phyloP scores from a whole-genome alignment of 768 basidiomycete genomes.

The Macrolepiota dolichaula region DNA sequence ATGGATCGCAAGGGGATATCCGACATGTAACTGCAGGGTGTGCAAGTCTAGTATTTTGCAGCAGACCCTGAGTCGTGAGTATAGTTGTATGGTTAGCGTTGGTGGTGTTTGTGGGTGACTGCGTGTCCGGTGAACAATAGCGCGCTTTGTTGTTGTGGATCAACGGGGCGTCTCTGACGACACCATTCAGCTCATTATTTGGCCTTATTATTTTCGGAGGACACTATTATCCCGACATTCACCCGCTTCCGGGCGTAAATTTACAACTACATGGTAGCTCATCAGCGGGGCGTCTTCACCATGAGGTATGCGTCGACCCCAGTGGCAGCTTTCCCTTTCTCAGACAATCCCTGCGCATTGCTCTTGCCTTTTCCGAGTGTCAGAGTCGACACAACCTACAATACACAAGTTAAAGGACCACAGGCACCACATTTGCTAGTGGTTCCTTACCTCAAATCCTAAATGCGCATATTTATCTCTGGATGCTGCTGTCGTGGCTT shows the following conservation, averaged over 20 bases:
- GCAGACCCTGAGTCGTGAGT: not conserved
- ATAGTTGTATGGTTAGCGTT: not conserved
- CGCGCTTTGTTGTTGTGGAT: not conserved
- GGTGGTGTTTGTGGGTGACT: not conserved
- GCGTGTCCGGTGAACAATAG: not conserved
- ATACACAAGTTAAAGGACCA: no score
- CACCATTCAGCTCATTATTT: conserved; percentile 2
- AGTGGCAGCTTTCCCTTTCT: conserved; percentile 16
- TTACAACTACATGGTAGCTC: no score
- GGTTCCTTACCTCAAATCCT: conserved; percentile 24
- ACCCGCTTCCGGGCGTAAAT: not conserved
- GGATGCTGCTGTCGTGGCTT: conserved; percentile 25
- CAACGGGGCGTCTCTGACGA: not conserved
- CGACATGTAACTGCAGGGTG: conserved; percentile 41
- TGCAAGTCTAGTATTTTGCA: not conserved
- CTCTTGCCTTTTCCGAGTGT: conserved; percentile 20
- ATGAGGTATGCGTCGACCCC: conserved; percentile 21
- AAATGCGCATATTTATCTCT: conserved; percentile 27
- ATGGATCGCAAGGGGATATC: conserved; percentile 70
- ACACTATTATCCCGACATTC: not conserved
- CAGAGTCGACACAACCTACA: conserved; percentile 15
- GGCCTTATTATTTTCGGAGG: conserved; percentile 10
- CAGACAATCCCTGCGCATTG: conserved; percentile 15
- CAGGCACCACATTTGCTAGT: not conserved
- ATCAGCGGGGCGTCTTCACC: conserved; percentile 15